Evolutionary conservation across 192 early-diverging fungal genomes (phyloP).

Genomic region (Lunasporangiospora selenospora): DNA sequence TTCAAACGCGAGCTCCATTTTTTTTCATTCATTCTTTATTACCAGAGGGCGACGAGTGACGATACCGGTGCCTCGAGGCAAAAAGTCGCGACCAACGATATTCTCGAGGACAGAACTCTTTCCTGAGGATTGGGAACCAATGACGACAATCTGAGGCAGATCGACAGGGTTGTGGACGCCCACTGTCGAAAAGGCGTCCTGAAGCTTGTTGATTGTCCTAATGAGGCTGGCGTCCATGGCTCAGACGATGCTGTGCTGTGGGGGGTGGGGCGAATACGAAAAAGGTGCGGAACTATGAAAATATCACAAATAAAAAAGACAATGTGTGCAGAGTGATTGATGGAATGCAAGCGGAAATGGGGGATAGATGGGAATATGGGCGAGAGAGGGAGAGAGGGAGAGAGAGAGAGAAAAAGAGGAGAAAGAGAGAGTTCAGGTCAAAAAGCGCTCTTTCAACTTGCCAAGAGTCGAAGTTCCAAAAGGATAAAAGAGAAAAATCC

Average conservation of each 20-base stretch:
- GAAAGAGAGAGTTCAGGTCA: conserved; percentile 4
- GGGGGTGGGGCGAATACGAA: too few species aligned
- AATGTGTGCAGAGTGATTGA: too few species aligned
- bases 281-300: too few species aligned
- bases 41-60: conserved; percentile 96
- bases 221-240: conserved; percentile 61
- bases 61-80: conserved; percentile 97
- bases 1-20: background rate
- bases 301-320: too few species aligned
- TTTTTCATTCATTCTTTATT: too few species aligned
- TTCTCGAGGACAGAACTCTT: conserved; percentile 99
- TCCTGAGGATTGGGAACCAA: conserved; percentile 88
- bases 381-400: conserved; percentile 1
- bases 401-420: background rate
- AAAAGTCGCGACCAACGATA: conserved; percentile 98
- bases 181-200: conserved; percentile 89
- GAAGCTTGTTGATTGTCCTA: conserved; percentile 81
- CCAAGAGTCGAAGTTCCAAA: background rate
- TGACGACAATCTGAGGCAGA: conserved; percentile 87
- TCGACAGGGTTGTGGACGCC: conserved; percentile 91
- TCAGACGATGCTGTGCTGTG: too few species aligned
- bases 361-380: too few species aligned
- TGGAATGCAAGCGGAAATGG: too few species aligned
- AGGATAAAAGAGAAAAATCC: background rate
- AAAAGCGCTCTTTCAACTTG: conserved; percentile 3